phyloP scores from a whole-genome alignment of 148 eudicot species.

The Nyssa sinensis region DNA sequence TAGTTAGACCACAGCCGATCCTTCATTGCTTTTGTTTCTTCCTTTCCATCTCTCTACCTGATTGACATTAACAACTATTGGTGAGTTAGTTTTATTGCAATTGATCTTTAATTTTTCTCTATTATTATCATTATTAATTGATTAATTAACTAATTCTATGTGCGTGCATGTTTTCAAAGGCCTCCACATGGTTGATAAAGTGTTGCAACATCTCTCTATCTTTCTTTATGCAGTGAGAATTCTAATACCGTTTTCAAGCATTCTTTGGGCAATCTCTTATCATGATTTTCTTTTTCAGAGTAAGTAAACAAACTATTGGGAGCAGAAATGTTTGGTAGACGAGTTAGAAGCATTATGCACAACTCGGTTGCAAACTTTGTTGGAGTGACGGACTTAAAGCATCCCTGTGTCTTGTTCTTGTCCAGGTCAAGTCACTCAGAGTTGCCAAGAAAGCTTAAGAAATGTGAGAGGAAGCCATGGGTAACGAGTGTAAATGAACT shows the following conservation, averaged over 20 bases:
- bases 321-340: conserved; percentile 19
- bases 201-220: neutral
- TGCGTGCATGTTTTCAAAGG: neutral
- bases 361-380: neutral
- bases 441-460: conserved; percentile 38
- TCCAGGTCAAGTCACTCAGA: conserved; percentile 16
- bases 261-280: neutral
- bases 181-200: neutral
- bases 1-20: too few relatives aligned
- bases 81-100: neutral
- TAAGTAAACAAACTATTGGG: neutral
- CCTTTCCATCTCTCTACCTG: neutral
- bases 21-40: too few relatives aligned
- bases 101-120: neutral
- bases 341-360: conserved; percentile 2
- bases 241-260: neutral
- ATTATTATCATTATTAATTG: too few relatives aligned
- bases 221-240: neutral
- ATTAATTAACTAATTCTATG: too few relatives aligned
- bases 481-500: conserved; percentile 40
- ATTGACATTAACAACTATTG: neutral
- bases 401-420: conserved; percentile 18
- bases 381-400: neutral
- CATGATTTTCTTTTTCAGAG: neutral
- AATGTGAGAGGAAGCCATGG: conserved; percentile 43